A percentile compares a stretch with the other conserved stretches of the same genome.
These are phyloP conservation scores for Botrytis cinerea DNA, from an alignment of 2,329 filamentous ascomycete species.

Conservation along the genomic window DNA sequence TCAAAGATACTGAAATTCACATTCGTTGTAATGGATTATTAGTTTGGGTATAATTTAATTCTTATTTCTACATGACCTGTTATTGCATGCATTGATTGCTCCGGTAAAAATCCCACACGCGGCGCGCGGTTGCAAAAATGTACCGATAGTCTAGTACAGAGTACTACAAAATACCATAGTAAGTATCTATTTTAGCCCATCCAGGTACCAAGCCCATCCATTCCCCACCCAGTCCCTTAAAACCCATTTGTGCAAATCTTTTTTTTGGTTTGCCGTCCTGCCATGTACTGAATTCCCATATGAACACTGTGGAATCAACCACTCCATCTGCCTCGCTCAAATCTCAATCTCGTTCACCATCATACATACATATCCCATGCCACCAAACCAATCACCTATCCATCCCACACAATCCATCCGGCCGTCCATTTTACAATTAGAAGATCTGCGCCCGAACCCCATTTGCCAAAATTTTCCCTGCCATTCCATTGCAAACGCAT, in stretches of 20 bases:
- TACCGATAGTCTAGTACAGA: neutral
- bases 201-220: neutral
- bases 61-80: neutral
- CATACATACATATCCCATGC: constrained; percentile 1
- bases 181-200: neutral
- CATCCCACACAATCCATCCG: neutral
- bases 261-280: neutral
- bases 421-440: constrained; percentile 7
- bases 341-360: neutral
- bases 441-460: constrained; percentile 3
- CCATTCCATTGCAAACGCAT: constrained; percentile 10
- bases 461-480: neutral
- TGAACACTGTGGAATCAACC: neutral
- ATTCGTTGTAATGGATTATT: neutral
- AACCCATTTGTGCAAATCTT: neutral
- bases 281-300: neutral
- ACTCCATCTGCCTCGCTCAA: neutral
- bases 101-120: neutral
- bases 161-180: neutral
- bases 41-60: neutral
- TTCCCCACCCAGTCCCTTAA: neutral
- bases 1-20: neutral
- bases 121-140: neutral
- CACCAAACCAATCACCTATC: neutral
- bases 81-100: neutral